phyloP scores from a whole-genome alignment of 768 basidiomycete species.

The Leccinum aurantiacum region DNA sequence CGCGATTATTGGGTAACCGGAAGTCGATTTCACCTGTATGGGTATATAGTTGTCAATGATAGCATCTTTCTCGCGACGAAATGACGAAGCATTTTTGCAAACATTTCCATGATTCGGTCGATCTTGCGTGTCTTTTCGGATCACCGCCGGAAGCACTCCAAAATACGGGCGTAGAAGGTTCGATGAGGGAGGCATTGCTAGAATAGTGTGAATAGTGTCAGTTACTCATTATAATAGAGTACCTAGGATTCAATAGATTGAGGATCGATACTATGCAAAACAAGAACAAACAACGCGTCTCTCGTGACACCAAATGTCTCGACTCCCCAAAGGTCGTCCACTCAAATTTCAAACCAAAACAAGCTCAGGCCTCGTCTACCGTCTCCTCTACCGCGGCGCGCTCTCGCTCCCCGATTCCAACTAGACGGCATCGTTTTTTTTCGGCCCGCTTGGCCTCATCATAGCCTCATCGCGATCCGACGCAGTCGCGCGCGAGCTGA shows the following conservation, averaged over 20 bases:
- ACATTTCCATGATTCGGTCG: neutral
- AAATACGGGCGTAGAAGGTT: neutral
- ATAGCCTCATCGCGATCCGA: constrained; percentile 26
- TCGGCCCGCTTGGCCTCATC: constrained; percentile 43
- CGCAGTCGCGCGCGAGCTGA: constrained; percentile 36
- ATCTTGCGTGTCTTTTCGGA: neutral
- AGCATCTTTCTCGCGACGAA: neutral
- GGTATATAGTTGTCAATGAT: neutral
- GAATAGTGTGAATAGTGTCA: too few relatives aligned
- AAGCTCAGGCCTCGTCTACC: constrained; percentile 24
- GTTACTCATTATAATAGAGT: too few relatives aligned
- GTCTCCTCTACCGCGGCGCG: constrained; percentile 74
- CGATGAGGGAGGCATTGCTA: too few relatives aligned
- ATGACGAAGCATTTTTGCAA: constrained; percentile 7
- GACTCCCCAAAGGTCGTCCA: constrained; percentile 21
- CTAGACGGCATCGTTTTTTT: constrained; percentile 73
- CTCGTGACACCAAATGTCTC: constrained; percentile 4
- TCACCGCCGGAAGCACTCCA: neutral
- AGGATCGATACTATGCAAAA: neutral
- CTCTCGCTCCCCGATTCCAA: constrained; percentile 68
- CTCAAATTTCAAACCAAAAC: neutral
- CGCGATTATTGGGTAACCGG: neutral
- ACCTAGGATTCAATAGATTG: too few relatives aligned
- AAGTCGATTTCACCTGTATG: neutral
- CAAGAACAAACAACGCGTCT: neutral